Evolutionary conservation across 73 alveolate species (phyloP).

Genomic region (Paraurostyla sp.): DNA sequence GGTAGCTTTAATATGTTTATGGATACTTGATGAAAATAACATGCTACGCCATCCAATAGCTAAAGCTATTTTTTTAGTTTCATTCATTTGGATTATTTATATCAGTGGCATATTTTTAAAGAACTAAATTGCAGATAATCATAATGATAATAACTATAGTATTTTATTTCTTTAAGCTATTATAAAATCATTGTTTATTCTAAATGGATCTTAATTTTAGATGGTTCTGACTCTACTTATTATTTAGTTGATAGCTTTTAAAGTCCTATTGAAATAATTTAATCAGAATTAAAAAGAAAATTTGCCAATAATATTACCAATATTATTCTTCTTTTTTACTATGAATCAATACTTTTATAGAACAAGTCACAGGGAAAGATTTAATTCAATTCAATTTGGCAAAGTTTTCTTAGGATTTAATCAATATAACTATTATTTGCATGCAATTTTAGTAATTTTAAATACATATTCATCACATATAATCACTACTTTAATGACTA

Average conservation of each 20-base stretch:
- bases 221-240: background rate
- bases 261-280: too few species aligned
- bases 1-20: background rate
- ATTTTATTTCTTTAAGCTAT: too few species aligned
- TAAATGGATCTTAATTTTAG: too few species aligned
- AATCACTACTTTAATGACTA: background rate
- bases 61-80: too few species aligned
- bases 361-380: conserved; percentile 49
- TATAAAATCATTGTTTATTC: too few species aligned
- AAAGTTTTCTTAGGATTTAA: conserved; percentile 29
- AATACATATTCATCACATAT: conserved; percentile 14
- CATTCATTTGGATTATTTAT: too few species aligned
- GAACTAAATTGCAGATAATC: too few species aligned
- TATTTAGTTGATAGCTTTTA: background rate
- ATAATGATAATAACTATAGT: too few species aligned
- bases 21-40: background rate
- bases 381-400: conserved; percentile 10
- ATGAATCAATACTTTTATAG: conserved; percentile 19
- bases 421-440: conserved; percentile 10
- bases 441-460: conserved; percentile 17
- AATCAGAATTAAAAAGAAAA: too few species aligned
- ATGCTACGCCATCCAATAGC: background rate
- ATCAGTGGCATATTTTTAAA: too few species aligned
- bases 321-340: background rate
- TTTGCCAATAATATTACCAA: background rate